phyloP scores from a whole-genome alignment of 495 filamentous ascomycete genomes.

The Thermochaetoides thermophila region DNA sequence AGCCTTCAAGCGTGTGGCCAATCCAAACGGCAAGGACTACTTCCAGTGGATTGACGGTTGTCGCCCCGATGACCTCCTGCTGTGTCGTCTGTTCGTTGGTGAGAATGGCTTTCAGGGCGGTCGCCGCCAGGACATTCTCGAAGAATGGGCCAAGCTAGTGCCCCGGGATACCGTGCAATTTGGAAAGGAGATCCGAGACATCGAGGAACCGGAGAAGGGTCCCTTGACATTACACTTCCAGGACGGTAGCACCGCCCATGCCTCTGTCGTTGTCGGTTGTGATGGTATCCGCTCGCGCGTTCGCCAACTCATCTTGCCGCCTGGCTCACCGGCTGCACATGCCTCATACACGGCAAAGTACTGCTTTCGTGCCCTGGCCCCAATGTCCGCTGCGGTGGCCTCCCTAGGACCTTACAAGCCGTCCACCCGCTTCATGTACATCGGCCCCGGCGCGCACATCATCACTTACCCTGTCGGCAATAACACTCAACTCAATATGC shows the following conservation, averaged over 20 bases:
- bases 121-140: slow-evolving; percentile 26
- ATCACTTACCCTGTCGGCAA: slow-evolving; percentile 28
- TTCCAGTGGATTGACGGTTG: slow-evolving; percentile 32
- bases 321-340: not conserved
- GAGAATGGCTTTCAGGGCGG: slow-evolving; percentile 29
- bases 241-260: slow-evolving; percentile 19
- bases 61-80: slow-evolving; percentile 14
- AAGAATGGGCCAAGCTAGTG: slow-evolving; percentile 25
- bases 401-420: slow-evolving; percentile 16
- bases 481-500: slow-evolving; percentile 23
- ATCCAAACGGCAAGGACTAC: slow-evolving; percentile 25
- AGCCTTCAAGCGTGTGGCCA: slow-evolving; percentile 22
- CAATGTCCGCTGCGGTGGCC: slow-evolving; percentile 20
- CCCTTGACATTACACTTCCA: slow-evolving; percentile 18
- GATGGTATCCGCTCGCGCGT: slow-evolving; percentile 31
- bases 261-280: slow-evolving; percentile 29
- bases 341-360: slow-evolving; percentile 24
- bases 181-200: slow-evolving; percentile 16
- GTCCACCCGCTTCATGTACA: slow-evolving; percentile 27
- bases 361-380: slow-evolving; percentile 28
- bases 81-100: slow-evolving; percentile 23
- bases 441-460: slow-evolving; percentile 23
- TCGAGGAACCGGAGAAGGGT: slow-evolving; percentile 1
- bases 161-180: slow-evolving; percentile 14
- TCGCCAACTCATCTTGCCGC: slow-evolving; percentile 21